A percentile compares a stretch with the other conserved stretches of the same genome.
phyloP scores from a whole-genome alignment of 805 yeast species.

The Komagataella phaffii region DNA sequence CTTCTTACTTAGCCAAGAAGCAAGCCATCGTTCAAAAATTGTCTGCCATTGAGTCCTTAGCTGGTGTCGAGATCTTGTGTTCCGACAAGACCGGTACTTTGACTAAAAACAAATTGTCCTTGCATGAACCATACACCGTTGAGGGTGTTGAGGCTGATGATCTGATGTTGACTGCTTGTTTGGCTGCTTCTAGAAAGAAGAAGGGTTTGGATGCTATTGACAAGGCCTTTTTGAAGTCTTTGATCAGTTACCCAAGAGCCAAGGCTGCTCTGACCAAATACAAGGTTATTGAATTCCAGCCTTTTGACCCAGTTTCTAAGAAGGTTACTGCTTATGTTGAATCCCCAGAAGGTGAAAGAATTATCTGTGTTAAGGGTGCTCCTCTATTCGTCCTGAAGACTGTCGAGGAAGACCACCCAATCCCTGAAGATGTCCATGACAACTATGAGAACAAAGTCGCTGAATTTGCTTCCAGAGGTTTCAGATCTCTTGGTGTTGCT shows the following conservation, averaged over 20 bases:
- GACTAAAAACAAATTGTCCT: slow-evolving; percentile 92
- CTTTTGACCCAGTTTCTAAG: slow-evolving; percentile 96
- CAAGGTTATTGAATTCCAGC: slow-evolving; percentile 92
- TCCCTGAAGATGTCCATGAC: slow-evolving; percentile 87
- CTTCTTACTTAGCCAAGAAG: slow-evolving; percentile 94
- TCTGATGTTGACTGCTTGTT: slow-evolving; percentile 92
- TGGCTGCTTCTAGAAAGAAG: slow-evolving; percentile 96
- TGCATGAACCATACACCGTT: slow-evolving; percentile 96
- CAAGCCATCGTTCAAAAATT: slow-evolving; percentile 95
- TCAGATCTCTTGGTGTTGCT: slow-evolving; percentile 97
- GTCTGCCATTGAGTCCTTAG: slow-evolving; percentile 93
- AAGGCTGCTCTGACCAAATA: slow-evolving; percentile 85
- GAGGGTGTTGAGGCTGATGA: slow-evolving; percentile 95
- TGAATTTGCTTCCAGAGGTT: slow-evolving; percentile 96
- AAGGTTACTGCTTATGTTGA: slow-evolving; percentile 91
- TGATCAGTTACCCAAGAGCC: slow-evolving; percentile 82
- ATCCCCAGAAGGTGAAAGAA: slow-evolving; percentile 92
- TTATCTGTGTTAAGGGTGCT: slow-evolving; percentile 95
- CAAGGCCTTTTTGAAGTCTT: slow-evolving; percentile 89
- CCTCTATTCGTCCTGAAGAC: slow-evolving; percentile 94
- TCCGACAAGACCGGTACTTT: slow-evolving; percentile 97
- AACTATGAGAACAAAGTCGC: slow-evolving; percentile 95
- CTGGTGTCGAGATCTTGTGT: slow-evolving; percentile 96
- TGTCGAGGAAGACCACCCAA: slow-evolving; percentile 94
- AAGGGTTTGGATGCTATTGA: slow-evolving; percentile 97